A percentile compares a stretch with the other conserved stretches of the same genome.
Evolutionary conservation across 1,284 basidiomycete genomes (phyloP).

Genomic region (Tremellales sp.): DNA sequence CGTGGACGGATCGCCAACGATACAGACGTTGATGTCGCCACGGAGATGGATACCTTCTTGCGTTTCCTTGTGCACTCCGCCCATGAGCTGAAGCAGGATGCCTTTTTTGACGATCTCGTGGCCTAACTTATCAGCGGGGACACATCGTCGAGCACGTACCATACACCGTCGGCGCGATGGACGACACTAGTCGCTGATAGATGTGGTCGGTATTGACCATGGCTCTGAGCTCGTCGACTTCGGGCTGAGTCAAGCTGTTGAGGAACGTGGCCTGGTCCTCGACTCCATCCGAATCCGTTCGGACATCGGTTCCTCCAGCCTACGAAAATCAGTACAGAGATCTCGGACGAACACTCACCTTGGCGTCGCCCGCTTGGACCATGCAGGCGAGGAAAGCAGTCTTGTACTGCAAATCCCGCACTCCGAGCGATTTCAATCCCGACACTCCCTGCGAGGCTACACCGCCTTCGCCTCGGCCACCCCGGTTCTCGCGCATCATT

Average conservation of each 20-base stretch:
- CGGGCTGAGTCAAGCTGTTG: conserved; percentile 82
- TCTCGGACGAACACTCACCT: conserved; percentile 55
- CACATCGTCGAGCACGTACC: conserved; percentile 46
- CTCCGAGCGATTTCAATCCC: conserved; percentile 89
- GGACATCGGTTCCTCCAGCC: conserved; percentile 71
- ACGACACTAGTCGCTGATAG: conserved; percentile 86
- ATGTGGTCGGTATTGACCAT: conserved; percentile 95
- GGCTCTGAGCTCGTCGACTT: conserved; percentile 86
- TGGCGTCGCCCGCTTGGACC: conserved; percentile 84
- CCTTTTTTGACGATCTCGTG: conserved; percentile 99
- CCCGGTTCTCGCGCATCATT: conserved; percentile 79
- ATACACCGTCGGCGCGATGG: conserved; percentile 97
- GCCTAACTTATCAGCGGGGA: conserved; percentile 43
- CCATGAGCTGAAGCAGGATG: conserved; percentile 94
- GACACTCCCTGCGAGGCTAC: conserved; percentile 84
- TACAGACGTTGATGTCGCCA: conserved; percentile 98
- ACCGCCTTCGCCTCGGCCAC: conserved; percentile 62
- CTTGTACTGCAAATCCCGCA: conserved; percentile 94
- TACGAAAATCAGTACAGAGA: conserved; percentile 37
- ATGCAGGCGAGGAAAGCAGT: conserved; percentile 98
- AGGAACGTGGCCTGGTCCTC: conserved; percentile 74
- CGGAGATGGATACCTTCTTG: conserved; percentile 93
- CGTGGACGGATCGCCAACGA: conserved; percentile 95
- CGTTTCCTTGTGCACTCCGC: conserved; percentile 98
- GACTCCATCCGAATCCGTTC: conserved; percentile 78